Evolutionary conservation across 2,329 filamentous ascomycete genomes (phyloP), one percentile per base, ranked within the genome.

Genomic region (Paecilomyces dactylethromorphus): DNA sequence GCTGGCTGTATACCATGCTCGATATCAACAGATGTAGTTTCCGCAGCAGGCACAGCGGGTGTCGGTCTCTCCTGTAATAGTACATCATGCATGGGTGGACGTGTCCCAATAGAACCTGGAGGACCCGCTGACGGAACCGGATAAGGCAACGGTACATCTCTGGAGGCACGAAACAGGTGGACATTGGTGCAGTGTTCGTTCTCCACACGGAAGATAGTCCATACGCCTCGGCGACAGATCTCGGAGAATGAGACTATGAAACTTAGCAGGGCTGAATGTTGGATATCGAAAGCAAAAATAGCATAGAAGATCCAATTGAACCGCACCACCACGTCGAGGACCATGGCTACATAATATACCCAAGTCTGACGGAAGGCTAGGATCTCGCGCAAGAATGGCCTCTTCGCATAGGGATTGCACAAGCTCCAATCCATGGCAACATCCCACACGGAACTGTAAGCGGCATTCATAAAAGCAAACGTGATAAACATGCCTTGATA

Each of bases 131-230:
- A 55, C 6, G 74, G 66, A 13, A 83, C 54, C 12, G 85, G 81
- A 71, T 97, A 97, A 0, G 93, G 93, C 0, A 97, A 81, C 0
- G 91, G 91, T 0, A 96, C 84, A 67, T 97, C 92, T 58, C 93
- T 84, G 1, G 88, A 91, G 3, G 94, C 94, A 63, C 95, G 92
- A 81, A 95, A 95, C 64, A 91, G 87, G 18, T 87, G 84, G 1
- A 99, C 93, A 66, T 97, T 96, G 58, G 89, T 87, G 75, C 92
- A 96, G 76, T 99, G 94, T 68, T 99, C 94, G 73, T 99, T 99
- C 74, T 99, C 94, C 26, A 99, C 92, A 49, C 94, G 90, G 72
- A 99, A 89, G 3, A 97, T 80, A 0, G 89, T 87, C 94, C 94
- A 99, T 70, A 97, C 85, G 61, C 91, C 92, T 70, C 94, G 81